phyloP scores from a whole-genome alignment of 345 rosid species.

The Erodium maritimum region DNA sequence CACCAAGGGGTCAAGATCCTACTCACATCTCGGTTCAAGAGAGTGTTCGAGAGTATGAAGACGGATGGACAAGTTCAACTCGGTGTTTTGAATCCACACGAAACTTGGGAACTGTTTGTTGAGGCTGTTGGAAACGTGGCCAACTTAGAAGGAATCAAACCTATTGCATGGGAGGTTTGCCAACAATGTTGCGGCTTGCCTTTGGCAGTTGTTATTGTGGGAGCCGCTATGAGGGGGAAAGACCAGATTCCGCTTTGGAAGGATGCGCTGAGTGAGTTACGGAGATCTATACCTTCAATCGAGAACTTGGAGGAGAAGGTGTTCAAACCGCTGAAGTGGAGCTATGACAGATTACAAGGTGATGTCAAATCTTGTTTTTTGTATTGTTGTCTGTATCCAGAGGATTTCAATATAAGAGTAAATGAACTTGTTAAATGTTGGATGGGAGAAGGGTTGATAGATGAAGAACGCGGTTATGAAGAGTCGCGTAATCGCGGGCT shows the following conservation, averaged over 20 bases:
- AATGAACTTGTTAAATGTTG: slow-evolving; percentile 29
- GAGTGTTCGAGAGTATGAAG: slow-evolving; percentile 15
- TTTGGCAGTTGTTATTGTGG: slow-evolving; percentile 34
- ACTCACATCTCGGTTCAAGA: slow-evolving; percentile 12
- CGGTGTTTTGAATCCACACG: slow-evolving; percentile 9
- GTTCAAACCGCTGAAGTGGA: slow-evolving; percentile 24
- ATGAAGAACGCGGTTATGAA: slow-evolving; percentile 14
- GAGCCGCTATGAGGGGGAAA: slow-evolving; percentile 27
- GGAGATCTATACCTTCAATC: slow-evolving; percentile 17
- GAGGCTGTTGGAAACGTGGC: slow-evolving; percentile 10
- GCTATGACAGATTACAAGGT: slow-evolving; percentile 21
- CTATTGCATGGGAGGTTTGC: slow-evolving; percentile 16
- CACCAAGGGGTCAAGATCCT: slow-evolving; percentile 12
- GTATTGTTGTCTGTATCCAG: slow-evolving; percentile 33
- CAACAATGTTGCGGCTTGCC: slow-evolving; percentile 37
- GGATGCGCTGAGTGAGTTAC: slow-evolving; percentile 24
- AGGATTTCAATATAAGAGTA: slow-evolving; percentile 23
- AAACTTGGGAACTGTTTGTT: slow-evolving; percentile 18
- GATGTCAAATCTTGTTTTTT: slow-evolving; percentile 28
- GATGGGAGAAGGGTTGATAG: slow-evolving; percentile 33
- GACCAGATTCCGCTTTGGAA: slow-evolving; percentile 21
- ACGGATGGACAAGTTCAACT: slow-evolving; percentile 12
- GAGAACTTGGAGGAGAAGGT: slow-evolving; percentile 24
- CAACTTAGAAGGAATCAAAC: slow-evolving; percentile 13
- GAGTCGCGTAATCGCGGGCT: slow-evolving; percentile 21